Evolutionary conservation across 768 basidiomycete genomes (phyloP), one percentile per base, ranked within the genome.

Genomic region (Tulasnella sp.): DNA sequence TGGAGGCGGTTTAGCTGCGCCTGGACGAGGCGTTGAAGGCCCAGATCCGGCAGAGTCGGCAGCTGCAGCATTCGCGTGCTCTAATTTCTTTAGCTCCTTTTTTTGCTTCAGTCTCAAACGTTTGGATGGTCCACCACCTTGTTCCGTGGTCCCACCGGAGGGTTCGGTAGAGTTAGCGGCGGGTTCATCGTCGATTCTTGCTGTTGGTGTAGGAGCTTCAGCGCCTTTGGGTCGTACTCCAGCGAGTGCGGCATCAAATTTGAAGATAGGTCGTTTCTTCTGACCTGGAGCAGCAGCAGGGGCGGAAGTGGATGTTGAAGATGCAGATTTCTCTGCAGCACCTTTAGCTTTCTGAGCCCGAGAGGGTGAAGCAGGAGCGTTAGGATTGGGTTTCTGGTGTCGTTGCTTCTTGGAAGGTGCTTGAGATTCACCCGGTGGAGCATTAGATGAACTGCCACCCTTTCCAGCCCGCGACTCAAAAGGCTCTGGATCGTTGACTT

Each of bases 161-260:
- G 27, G 9, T 27, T 3, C 6, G 20, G 28, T n/a, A 34, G 27
- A 51, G 16, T 24, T 10, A 28, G 60, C 9, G 60, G 35, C n/a
- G 22, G 48, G 49, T 58, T 61, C 32, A 60, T 42, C 48, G 29
- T 51, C 59, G 57, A 43, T 63, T 59, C 37, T 61, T 55, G 13
- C 59, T 55, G 13, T 54, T 56, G 39, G 58, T 42, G 58, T 59
- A 35, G 60, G 42, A 47, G 56, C 53, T 37, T 32, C 40, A n/a
- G 39, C 3, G 39, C 33, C 64, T 63, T 53, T 61, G 56, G 46
- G 59, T 64, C 37, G 65, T 37, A 4, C 62, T 64, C 29, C 77
- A 51, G 64, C 83, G 25, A 86, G 63, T 6, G 83, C 83, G 5
- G 77, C 81, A 57, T 83, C 81, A 46, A 86, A 79, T 12, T 83